Base-by-base conservation (phyloP, 2,329 filamentous ascomycete genomes). In the Trichoderma atrobrunneum region DNA sequence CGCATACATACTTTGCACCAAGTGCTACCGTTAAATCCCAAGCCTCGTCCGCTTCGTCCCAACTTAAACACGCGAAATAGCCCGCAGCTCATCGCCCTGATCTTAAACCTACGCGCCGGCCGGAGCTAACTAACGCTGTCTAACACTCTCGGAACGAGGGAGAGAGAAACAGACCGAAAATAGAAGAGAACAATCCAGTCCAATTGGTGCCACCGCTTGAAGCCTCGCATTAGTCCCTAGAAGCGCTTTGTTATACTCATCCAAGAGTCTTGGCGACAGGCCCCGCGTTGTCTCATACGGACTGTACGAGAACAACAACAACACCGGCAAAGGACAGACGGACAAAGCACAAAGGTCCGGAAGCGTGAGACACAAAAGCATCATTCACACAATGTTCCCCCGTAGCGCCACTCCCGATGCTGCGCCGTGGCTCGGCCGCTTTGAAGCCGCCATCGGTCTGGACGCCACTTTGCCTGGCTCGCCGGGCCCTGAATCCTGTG, bases 361-460 rank as follows among this genome's bases (percentile, higher is more conserved):
- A 36, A 36, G 14, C 51, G 28, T 11, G 24, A 67, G 30, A 69
- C 16, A 61, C 36, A 32, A 43, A 39, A 26, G 43, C 66, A 36
- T 62, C 36, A n/a, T 36, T 51, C n/a, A 62, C n/a, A 62, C 12
- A n/a, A 70, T 70, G 66, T 28, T 57, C 57, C 36, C 28, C 57
- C 57, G 34, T 34, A 30, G 36, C 57, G 66, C 57, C 57, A 70
- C 66, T 62, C 39, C 66, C 66, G 66, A 70, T 62, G 28, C 66
- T 61, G 66, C 57, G 21, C 57, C 57, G 26, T 70, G 56, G 66
- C 66, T 70, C 43, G 66, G 66, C 66, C 66, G 66, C 43, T 70
- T 30, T 51, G 66, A 70, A 62, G 66, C 57, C 66, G 57, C 66
- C 66, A 70, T 70, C 66, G 66, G 66, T 12, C 28, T 70, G 57